phyloP scores from a whole-genome alignment of 2,329 filamentous ascomycete species.

The Stachybotrys echinatus region DNA sequence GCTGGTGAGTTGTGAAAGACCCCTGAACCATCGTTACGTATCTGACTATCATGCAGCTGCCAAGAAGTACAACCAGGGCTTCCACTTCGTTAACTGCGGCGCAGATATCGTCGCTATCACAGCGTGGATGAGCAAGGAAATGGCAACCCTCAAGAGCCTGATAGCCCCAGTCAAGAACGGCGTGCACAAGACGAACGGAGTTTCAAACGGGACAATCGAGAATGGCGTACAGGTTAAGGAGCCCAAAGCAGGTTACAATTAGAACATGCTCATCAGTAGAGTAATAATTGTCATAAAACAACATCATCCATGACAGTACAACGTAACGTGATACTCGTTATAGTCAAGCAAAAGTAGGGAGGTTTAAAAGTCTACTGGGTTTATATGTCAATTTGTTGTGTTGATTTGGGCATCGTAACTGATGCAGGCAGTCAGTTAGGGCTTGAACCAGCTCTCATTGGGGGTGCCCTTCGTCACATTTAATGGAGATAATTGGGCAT shows the following conservation, averaged over 20 bases:
- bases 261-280: too few species aligned
- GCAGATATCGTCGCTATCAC: conserved; percentile 29
- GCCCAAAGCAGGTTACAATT: background rate
- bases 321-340: too few species aligned
- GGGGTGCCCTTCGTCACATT: too few species aligned
- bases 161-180: background rate
- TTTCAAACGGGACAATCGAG: background rate
- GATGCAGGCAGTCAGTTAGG: too few species aligned
- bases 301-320: too few species aligned
- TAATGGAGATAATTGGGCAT: too few species aligned
- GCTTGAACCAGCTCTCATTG: too few species aligned
- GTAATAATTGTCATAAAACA: too few species aligned
- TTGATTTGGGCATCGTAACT: too few species aligned
- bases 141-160: conserved; percentile 6
- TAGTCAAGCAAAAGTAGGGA: too few species aligned
- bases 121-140: conserved; percentile 27
- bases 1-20: background rate
- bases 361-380: too few species aligned
- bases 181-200: background rate
- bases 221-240: background rate
- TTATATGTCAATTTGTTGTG: too few species aligned
- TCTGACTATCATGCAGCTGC: conserved; percentile 11
- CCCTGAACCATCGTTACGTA: background rate
- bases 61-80: conserved; percentile 18
- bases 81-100: conserved; percentile 30